Conservation (phyloP, 192 early-diverging fungal species). For the Backusella liffmaniae region DNA sequence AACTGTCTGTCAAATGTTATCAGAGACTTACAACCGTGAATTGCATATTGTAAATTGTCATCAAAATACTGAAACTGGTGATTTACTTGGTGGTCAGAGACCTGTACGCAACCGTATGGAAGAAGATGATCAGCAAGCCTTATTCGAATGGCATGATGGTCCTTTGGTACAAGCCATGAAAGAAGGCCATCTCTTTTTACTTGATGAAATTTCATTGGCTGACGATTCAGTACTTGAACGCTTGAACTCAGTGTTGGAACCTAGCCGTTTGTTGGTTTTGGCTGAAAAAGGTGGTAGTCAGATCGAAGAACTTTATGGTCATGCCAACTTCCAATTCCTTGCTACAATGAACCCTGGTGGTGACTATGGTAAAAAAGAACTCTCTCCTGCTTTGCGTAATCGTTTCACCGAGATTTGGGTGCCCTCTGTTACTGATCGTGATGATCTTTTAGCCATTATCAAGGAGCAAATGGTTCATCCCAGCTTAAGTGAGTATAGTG, state of each 20-base stretch:
- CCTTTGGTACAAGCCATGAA: constrained; percentile 90
- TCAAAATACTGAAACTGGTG: constrained; percentile 92
- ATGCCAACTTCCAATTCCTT: constrained; percentile 81
- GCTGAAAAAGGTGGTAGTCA: constrained; percentile 85
- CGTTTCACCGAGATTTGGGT: constrained; percentile 99
- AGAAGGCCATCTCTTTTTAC: constrained; percentile 82
- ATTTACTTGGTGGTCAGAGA: constrained; percentile 92
- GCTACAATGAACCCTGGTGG: constrained; percentile 99
- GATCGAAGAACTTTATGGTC: constrained; percentile 69
- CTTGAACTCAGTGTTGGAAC: constrained; percentile 93
- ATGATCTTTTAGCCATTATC: constrained; percentile 74
- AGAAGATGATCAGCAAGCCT: constrained; percentile 43
- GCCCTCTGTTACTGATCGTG: constrained; percentile 73
- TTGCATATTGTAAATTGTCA: constrained; percentile 96
- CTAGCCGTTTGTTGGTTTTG: constrained; percentile 76
- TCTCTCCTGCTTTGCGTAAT: constrained; percentile 95
- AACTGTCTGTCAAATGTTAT: constrained; percentile 93
- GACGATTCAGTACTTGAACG: constrained; percentile 98
- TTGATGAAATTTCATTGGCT: constrained; percentile 98
- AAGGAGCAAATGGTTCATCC: constrained; percentile 46
- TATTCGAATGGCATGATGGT: constrained; percentile 98
- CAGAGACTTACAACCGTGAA: constrained; percentile 56
- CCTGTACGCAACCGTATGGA: constrained; percentile 78
- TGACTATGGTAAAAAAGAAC: constrained; percentile 98
- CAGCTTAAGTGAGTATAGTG: constrained; percentile 41